Conservation (phyloP, 2,329 filamentous ascomycete species). For the Hypoxylon sp. region DNA sequence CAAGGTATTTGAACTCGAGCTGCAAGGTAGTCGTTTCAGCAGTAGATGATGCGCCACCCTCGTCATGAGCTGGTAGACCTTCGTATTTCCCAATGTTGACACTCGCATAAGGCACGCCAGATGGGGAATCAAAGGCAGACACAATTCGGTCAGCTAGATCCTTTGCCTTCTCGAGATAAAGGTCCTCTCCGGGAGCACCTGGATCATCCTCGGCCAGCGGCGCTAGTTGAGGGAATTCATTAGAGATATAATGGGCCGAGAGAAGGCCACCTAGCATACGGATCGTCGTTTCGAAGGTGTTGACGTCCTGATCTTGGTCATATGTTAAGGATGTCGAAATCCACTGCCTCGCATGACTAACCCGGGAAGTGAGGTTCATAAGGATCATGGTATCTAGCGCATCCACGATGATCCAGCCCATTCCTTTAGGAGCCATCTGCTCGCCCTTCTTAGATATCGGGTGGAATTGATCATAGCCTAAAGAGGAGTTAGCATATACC, state of each 20-base stretch:
- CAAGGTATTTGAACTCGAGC: conserved; percentile 96
- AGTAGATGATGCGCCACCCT: conserved; percentile 90
- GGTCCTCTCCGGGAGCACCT: conserved; percentile 83
- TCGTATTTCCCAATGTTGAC: conserved; percentile 85
- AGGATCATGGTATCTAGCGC: conserved; percentile 96
- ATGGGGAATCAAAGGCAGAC: conserved; percentile 87
- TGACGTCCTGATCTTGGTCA: conserved; percentile 94
- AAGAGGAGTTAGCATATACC: conserved; percentile 25
- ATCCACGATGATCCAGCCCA: conserved; percentile 99
- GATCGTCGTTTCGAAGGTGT: conserved; percentile 98
- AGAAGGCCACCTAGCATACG: conserved; percentile 95
- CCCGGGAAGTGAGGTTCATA: conserved; percentile 93
- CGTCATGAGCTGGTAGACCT: conserved; percentile 85
- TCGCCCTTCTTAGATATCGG: conserved; percentile 83
- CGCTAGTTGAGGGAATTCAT: conserved; percentile 82
- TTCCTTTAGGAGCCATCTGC: conserved; percentile 88
- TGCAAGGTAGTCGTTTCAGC: conserved; percentile 94
- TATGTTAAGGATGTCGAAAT: conserved; percentile 84
- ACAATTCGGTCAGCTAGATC: conserved; percentile 91
- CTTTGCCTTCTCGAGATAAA: conserved; percentile 96
- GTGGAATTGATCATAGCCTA: conserved; percentile 87
- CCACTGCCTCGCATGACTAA: conserved; percentile 91
- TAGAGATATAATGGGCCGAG: conserved; percentile 95
- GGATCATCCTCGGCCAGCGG: conserved; percentile 79
- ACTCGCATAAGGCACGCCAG: conserved; percentile 91